A percentile compares a stretch with the other conserved stretches of the same genome.
Evolutionary conservation across 257 asterid species (phyloP).

Genomic region (Capsicum chinense): DNA sequence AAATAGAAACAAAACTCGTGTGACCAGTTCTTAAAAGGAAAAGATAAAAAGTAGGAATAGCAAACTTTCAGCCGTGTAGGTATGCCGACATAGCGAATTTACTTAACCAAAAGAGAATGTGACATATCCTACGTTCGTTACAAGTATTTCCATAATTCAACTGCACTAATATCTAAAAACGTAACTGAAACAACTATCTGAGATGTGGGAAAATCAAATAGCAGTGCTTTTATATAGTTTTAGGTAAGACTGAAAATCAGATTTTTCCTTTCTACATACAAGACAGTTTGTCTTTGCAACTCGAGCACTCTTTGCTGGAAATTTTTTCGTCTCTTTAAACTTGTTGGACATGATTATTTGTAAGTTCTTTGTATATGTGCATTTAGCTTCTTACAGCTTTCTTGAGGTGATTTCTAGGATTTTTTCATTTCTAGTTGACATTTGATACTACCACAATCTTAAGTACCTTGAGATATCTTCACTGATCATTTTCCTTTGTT

Average conservation of each 20-base stretch:
- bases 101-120: no score
- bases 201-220: no score
- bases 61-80: no score
- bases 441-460: not conserved
- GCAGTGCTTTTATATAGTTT: no score
- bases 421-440: not conserved
- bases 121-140: no score
- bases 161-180: no score
- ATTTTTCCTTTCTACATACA: not conserved
- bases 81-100: no score
- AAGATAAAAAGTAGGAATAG: no score
- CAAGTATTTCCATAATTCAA: no score
- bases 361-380: slow-evolving; percentile 8
- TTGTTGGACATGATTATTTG: not conserved
- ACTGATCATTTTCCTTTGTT: not conserved
- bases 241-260: not conserved
- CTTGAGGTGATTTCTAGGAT: slow-evolving; percentile 7
- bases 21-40: no score
- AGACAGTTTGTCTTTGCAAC: not conserved
- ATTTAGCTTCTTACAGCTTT: not conserved
- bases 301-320: not conserved
- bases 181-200: no score
- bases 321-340: not conserved
- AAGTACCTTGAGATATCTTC: not conserved
- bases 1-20: no score